Evolutionary conservation across 202 grass and related monocot species (phyloP).

Genomic region (Musa balbisiana): DNA sequence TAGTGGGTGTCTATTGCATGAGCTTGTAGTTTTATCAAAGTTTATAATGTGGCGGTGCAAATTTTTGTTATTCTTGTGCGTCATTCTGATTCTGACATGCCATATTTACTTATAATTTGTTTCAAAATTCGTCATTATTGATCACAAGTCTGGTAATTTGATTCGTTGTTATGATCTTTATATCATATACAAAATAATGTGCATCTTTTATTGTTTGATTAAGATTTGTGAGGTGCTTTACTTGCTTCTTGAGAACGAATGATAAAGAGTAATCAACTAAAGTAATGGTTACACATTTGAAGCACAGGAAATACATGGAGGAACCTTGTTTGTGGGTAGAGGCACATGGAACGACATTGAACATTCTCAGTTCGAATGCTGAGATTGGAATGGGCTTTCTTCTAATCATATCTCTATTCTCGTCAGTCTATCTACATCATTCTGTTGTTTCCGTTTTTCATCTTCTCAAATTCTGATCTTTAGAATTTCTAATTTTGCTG

Average conservation of each 20-base stretch:
- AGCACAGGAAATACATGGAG: conserved; percentile 85
- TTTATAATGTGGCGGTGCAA: not conserved
- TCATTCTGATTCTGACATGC: not conserved
- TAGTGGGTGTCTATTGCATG: not conserved
- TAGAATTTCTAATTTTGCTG: conserved; percentile 26
- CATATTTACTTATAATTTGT: not conserved
- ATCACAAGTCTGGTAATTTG: not conserved
- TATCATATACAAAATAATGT: no score
- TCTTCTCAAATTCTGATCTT: conserved; percentile 16
- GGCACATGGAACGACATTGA: conserved; percentile 46
- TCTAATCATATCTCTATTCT: conserved; percentile 75
- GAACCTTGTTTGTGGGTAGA: conserved; percentile 83
- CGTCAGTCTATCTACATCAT: conserved; percentile 54
- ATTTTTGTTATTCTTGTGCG: not conserved
- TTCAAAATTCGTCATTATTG: not conserved
- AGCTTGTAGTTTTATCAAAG: not conserved
- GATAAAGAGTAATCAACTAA: not conserved
- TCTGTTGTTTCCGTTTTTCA: conserved; percentile 9
- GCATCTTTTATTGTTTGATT: not conserved
- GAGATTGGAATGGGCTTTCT: conserved; percentile 92
- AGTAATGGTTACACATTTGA: conserved; percentile 1
- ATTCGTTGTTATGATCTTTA: not conserved
- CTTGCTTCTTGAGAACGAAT: not conserved
- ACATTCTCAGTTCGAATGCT: conserved; percentile 64
- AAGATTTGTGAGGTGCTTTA: not conserved